Evolutionary conservation across 257 asterid species (phyloP).

Genomic region (Cinchona pubescens): DNA sequence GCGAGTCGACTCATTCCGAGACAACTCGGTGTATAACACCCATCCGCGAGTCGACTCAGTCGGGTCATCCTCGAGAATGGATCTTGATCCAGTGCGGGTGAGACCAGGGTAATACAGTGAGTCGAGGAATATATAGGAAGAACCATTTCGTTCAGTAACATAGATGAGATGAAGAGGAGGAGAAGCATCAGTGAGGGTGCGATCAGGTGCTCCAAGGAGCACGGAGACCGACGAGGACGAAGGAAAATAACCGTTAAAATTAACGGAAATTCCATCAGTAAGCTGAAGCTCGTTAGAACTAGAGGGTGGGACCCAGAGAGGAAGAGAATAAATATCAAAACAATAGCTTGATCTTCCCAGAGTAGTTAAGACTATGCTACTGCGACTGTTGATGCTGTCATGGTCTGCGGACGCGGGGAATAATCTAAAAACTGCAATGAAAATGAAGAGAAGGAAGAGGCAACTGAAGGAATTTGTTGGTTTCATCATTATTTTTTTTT

Average conservation of each 20-base stretch:
- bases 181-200: slow-evolving; percentile 1
- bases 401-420: slow-evolving; percentile 20
- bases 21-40: too few relatives aligned
- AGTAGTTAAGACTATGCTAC: slow-evolving; percentile 58
- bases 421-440: neutral
- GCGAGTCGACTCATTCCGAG: slow-evolving; percentile 23
- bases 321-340: slow-evolving; percentile 64
- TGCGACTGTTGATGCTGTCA: slow-evolving; percentile 20
- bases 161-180: slow-evolving; percentile 44
- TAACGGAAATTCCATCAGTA: slow-evolving; percentile 74
- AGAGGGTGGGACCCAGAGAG: slow-evolving; percentile 20
- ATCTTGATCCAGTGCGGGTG: slow-evolving; percentile 25
- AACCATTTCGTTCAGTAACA: slow-evolving; percentile 76
- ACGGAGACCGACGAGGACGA: slow-evolving; percentile 36
- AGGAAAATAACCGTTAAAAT: slow-evolving; percentile 74
- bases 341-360: slow-evolving; percentile 66
- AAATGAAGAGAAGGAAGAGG: slow-evolving; percentile 22
- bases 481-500: neutral
- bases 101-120: slow-evolving; percentile 21
- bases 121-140: slow-evolving; percentile 54
- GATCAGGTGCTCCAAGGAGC: slow-evolving; percentile 26
- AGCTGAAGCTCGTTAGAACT: slow-evolving; percentile 43
- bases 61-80: slow-evolving; percentile 28
- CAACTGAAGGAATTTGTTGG: slow-evolving; percentile 14
- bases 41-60: slow-evolving; percentile 16